These are phyloP conservation scores for Pyrenophora seminiperda DNA, from an alignment of 2,329 filamentous ascomycete species.

Conservation along the genomic window DNA sequence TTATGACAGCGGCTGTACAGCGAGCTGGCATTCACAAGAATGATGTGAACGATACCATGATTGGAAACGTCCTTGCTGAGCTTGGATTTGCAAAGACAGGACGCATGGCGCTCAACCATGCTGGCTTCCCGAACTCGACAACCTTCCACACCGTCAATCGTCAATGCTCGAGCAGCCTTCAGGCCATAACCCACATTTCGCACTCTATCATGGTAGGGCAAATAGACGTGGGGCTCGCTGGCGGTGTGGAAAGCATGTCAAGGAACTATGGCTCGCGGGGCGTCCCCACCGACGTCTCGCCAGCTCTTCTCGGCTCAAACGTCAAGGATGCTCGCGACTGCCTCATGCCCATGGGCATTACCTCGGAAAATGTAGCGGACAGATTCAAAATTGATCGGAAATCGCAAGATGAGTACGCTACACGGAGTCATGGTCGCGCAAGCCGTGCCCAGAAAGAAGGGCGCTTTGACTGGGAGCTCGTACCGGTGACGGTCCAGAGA, in stretches of 20 bases:
- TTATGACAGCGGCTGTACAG: conserved; percentile 66
- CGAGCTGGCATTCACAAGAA: conserved; percentile 32
- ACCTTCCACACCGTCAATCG: conserved; percentile 83
- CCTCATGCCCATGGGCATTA: conserved; percentile 97
- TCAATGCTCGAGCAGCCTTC: conserved; percentile 95
- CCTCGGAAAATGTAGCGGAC: conserved; percentile 88
- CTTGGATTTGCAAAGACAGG: conserved; percentile 87
- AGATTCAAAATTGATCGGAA: conserved; percentile 84
- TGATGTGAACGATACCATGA: conserved; percentile 38
- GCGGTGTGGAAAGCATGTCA: conserved; percentile 90
- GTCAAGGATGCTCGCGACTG: conserved; percentile 83
- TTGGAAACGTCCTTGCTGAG: conserved; percentile 79
- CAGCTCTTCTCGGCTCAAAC: conserved; percentile 73
- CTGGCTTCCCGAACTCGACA: conserved; percentile 88
- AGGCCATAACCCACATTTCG: conserved; percentile 92
- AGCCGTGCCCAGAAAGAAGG: conserved; percentile 88
- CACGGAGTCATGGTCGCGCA: conserved; percentile 83
- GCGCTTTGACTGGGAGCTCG: conserved; percentile 90
- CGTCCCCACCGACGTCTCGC: conserved; percentile 70
- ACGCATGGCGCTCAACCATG: conserved; percentile 84
- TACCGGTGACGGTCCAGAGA: conserved; percentile 78
- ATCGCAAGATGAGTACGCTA: conserved; percentile 81
- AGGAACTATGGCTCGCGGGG: conserved; percentile 81
- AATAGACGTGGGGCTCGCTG: conserved; percentile 84
- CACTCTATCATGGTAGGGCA: conserved; percentile 78